Evolutionary conservation across 345 rosid species (phyloP), one percentile per base, ranked within the genome.

Genomic region (Citrus mangshanensis): DNA sequence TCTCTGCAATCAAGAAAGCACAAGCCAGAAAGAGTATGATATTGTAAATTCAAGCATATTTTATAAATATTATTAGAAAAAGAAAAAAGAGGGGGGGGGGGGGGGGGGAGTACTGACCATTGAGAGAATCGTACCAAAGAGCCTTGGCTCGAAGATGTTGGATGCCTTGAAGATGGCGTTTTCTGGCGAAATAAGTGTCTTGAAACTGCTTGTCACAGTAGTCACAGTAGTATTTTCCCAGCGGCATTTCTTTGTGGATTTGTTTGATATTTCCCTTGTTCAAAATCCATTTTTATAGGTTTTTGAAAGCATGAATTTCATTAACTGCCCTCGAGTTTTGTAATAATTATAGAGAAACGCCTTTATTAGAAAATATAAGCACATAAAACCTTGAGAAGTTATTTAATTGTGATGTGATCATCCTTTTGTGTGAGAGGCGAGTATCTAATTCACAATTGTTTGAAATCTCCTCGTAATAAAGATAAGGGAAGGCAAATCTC

Each of bases 191-290:
- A 35, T 89, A 89, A 4, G 93, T 95, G 80, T 93, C 99, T 70
- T 89, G 98, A 85, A 95, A 93, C 71, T 95, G 89, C 79, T 95
- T 95, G 37, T 93, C 97, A 87, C 98, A 95, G 85, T 95, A 95
- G 42, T 95, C 97, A 60, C 97, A 95, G 86, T 89, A 85, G 71
- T 93, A 93, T 73, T 92, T 92, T 22, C 93, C 96, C 74, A 87
- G 13, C 72, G 93, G 91, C 98, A 93, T 91, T 81, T 68, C 25
- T 58, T 34, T 28, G 7, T 28, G 19, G 19, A 28, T 7, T 46
- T 18, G 19, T n/a, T 28, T 64, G 37, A 28, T 16, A 32, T 64
- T 32, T 14, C 34, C 49, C 18, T 3, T 0, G 13, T 3, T 12
- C 51, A 12, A 42, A 42, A 42, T 3, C 51, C 51, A 42, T 13